Evolutionary conservation across 1,139 yeast genomes (phyloP).

Genomic region (Protomyces arabidopsidicola): DNA sequence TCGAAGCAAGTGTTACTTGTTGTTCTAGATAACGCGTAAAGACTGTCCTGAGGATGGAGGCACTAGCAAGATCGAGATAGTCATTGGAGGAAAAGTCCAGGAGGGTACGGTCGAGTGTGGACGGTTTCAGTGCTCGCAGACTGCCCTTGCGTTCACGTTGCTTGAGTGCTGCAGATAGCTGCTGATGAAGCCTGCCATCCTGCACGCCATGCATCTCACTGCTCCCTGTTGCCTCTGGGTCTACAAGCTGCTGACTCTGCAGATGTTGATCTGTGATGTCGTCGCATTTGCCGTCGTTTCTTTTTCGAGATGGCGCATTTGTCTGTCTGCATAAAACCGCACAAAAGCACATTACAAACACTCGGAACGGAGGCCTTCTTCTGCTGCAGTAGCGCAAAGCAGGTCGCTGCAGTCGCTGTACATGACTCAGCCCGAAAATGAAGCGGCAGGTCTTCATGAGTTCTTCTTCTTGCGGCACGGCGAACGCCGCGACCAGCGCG

Average conservation of each 20-base stretch:
- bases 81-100: constrained; percentile 37
- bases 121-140: not conserved
- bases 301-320: no score
- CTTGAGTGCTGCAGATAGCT: not conserved
- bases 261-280: no score
- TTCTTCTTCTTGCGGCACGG: constrained; percentile 41
- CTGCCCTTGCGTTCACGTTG: not conserved
- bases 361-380: no score
- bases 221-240: no score
- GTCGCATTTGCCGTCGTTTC: no score
- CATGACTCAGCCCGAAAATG: not conserved
- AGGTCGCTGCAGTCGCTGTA: no score
- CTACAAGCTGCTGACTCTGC: no score
- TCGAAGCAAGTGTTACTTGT: constrained; percentile 34
- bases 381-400: no score
- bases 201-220: not conserved
- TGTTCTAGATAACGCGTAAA: not conserved
- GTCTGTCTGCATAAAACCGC: no score
- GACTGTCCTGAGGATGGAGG: not conserved
- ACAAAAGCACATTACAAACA: no score
- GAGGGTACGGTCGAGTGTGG: not conserved
- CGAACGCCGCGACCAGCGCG: constrained; percentile 39
- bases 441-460: constrained; percentile 18
- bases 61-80: constrained; percentile 33
- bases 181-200: not conserved